Conservation (phyloP, 2,329 filamentous ascomycete species). For the Coniochaeta sp. region DNA sequence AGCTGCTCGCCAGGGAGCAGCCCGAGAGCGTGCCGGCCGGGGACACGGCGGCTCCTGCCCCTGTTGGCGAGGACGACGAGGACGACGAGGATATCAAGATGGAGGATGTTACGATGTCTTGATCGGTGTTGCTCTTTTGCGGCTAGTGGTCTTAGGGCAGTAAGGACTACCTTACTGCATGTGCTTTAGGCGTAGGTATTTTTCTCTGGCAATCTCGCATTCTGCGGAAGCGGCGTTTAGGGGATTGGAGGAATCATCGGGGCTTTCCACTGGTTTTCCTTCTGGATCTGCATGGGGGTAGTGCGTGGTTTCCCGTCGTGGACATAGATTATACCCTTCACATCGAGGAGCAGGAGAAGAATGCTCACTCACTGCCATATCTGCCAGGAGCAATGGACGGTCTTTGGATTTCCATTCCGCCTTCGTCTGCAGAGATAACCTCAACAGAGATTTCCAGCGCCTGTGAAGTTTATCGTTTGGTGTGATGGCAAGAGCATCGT, state of each 20-base stretch:
- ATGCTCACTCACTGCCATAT: no score
- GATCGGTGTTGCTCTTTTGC: not conserved
- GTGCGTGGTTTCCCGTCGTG: conserved; percentile 6
- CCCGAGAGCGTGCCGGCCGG: conserved; percentile 25
- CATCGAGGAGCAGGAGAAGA: conserved; percentile 1
- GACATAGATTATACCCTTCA: conserved; percentile 20
- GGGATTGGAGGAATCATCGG: conserved; percentile 11
- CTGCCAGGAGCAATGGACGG: no score
- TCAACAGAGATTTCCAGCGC: no score
- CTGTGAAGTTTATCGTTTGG: no score
- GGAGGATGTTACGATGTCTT: conserved; percentile 59
- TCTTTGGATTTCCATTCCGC: no score
- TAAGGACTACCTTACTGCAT: no score
- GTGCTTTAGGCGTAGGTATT: no score
- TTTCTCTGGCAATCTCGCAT: not conserved
- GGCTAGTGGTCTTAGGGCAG: no score
- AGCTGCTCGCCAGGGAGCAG: conserved; percentile 33
- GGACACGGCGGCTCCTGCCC: conserved; percentile 5
- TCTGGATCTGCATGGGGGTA: conserved; percentile 1
- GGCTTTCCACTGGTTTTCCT: conserved; percentile 12
- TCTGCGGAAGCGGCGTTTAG: conserved; percentile 2
- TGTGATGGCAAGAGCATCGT: no score
- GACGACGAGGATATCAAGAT: conserved; percentile 64
- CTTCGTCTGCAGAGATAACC: no score
- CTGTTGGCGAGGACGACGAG: conserved; percentile 52